Conservation (phyloP, 2,329 filamentous ascomycete genomes). For the Fusarium sp. region DNA sequence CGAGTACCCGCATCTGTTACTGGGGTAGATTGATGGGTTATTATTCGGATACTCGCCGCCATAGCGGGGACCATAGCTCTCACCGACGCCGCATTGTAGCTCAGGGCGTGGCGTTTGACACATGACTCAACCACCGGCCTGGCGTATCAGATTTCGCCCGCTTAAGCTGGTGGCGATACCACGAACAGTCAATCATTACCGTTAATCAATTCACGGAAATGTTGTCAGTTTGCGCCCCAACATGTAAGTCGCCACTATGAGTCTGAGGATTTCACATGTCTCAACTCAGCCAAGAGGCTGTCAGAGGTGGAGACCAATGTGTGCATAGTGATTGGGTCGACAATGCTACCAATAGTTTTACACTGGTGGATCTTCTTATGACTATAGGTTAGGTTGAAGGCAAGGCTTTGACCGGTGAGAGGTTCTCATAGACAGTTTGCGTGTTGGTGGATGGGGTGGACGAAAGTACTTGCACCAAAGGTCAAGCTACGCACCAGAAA, state of each 20-base stretch:
- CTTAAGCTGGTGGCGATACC: background rate
- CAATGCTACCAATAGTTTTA: background rate
- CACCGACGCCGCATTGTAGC: background rate
- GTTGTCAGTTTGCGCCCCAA: background rate
- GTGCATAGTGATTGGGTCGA: background rate
- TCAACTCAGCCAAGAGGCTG: background rate
- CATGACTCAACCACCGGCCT: background rate
- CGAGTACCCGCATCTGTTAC: background rate
- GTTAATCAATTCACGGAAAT: background rate
- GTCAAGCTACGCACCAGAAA: background rate
- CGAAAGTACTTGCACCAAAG: background rate
- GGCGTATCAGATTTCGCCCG: background rate
- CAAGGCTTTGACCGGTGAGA: background rate
- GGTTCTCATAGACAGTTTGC: background rate
- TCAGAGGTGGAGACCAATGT: background rate
- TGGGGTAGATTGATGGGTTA: background rate
- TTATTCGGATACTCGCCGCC: background rate
- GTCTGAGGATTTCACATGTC: background rate
- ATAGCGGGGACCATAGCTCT: background rate
- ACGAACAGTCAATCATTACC: background rate
- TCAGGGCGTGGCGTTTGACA: background rate
- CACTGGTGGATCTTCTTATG: background rate
- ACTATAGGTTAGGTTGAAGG: background rate
- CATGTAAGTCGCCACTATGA: conserved; percentile 4
- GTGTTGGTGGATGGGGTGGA: background rate